Evolutionary conservation across 257 asterid species (phyloP).

Genomic region (Verbascum thapsus): DNA sequence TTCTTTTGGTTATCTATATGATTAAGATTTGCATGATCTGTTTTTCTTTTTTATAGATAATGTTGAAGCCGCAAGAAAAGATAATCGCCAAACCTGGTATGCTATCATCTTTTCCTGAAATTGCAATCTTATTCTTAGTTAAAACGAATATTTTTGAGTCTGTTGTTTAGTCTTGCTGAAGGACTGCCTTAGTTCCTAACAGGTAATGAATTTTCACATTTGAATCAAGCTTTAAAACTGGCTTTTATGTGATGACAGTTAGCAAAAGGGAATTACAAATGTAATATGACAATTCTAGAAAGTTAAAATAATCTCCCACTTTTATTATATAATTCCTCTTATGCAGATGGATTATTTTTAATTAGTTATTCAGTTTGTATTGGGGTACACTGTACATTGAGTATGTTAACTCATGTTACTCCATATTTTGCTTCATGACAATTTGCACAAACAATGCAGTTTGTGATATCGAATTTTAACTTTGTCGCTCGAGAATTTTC

Average conservation of each 20-base stretch:
- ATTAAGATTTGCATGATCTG: slow-evolving; percentile 20
- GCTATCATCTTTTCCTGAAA: slow-evolving; percentile 25
- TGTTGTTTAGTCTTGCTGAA: slow-evolving; percentile 22
- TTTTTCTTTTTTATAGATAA: slow-evolving; percentile 54
- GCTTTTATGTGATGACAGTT: slow-evolving; percentile 23
- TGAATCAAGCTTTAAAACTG: background rate
- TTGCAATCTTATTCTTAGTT: slow-evolving; percentile 10
- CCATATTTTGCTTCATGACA: slow-evolving; percentile 2
- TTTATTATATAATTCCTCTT: too few species aligned
- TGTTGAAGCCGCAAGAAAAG: slow-evolving; percentile 97
- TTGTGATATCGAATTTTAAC: too few species aligned
- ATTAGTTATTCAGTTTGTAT: background rate
- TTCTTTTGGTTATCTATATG: slow-evolving; percentile 20
- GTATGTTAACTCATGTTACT: slow-evolving; percentile 16
- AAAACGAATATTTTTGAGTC: slow-evolving; percentile 18
- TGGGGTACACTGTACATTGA: background rate
- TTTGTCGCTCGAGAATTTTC: background rate
- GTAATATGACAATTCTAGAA: slow-evolving; percentile 14
- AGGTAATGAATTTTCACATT: slow-evolving; percentile 20
- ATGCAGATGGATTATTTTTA: background rate
- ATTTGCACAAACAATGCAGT: background rate
- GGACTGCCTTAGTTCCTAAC: background rate
- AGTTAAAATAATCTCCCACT: background rate
- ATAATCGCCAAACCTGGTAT: slow-evolving; percentile 89
- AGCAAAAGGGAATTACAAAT: background rate